These are phyloP conservation scores for Rhododendron kiyosumense DNA, from an alignment of 148 eudicot genomes.

Conservation along the genomic window DNA sequence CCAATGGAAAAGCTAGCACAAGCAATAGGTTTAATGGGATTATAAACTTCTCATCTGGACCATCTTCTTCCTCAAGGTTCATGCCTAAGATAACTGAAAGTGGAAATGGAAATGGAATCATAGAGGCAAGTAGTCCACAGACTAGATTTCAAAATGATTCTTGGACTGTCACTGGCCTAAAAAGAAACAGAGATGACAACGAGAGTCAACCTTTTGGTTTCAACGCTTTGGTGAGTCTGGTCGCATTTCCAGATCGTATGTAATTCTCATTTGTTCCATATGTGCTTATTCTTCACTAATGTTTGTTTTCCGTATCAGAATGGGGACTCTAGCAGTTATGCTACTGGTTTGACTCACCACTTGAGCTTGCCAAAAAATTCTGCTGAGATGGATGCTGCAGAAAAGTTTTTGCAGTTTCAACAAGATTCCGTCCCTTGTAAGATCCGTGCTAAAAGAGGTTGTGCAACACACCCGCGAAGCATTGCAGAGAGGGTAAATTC, in stretches of 20 bases:
- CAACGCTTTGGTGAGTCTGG: slow-evolving; percentile 30
- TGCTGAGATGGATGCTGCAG: slow-evolving; percentile 32
- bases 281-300: neutral
- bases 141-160: slow-evolving; percentile 17
- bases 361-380: slow-evolving; percentile 46
- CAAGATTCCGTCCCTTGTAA: slow-evolving; percentile 39
- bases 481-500: slow-evolving; percentile 59
- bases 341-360: slow-evolving; percentile 37
- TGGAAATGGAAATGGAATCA: slow-evolving; percentile 8
- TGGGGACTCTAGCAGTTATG: slow-evolving; percentile 17
- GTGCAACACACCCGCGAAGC: slow-evolving; percentile 58
- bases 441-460: slow-evolving; percentile 52
- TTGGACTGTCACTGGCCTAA: slow-evolving; percentile 31
- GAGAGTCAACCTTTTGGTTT: slow-evolving; percentile 19
- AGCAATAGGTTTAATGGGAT: slow-evolving; percentile 25
- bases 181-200: slow-evolving; percentile 37
- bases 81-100: slow-evolving; percentile 40
- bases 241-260: slow-evolving; percentile 6
- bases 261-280: neutral
- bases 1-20: slow-evolving; percentile 21
- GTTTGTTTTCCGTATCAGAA: slow-evolving; percentile 25
- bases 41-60: slow-evolving; percentile 26
- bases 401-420: slow-evolving; percentile 38
- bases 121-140: slow-evolving; percentile 12
- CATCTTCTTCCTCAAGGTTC: slow-evolving; percentile 25